phyloP scores from a whole-genome alignment of 352 stramenopile genomes.

The Globisporangium rhizosaccharum region DNA sequence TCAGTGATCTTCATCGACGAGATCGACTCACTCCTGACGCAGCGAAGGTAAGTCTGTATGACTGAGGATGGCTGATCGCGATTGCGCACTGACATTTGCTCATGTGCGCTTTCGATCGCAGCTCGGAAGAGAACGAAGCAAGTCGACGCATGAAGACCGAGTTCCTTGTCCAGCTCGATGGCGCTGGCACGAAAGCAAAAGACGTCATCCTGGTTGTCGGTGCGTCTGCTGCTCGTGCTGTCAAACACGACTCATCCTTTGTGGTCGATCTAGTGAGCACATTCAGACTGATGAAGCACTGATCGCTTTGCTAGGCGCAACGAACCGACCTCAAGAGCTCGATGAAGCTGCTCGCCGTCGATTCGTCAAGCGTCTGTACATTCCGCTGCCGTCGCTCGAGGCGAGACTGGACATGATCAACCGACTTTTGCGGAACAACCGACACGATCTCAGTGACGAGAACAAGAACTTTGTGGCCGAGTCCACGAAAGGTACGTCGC shows the following conservation, averaged over 20 bases:
- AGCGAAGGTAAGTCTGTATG: constrained; percentile 71
- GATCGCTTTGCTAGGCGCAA: constrained; percentile 69
- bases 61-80: background rate
- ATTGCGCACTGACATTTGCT: background rate
- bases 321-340: constrained; percentile 96
- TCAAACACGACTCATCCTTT: background rate
- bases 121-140: constrained; percentile 96
- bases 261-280: no score
- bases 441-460: constrained; percentile 79
- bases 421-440: constrained; percentile 92
- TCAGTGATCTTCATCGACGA: constrained; percentile 99
- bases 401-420: constrained; percentile 87
- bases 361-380: constrained; percentile 98
- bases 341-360: constrained; percentile 95
- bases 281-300: background rate
- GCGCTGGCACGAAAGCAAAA: constrained; percentile 87
- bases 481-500: constrained; percentile 59
- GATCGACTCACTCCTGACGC: constrained; percentile 97
- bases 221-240: constrained; percentile 13
- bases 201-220: constrained; percentile 89
- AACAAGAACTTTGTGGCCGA: constrained; percentile 89
- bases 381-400: constrained; percentile 90
- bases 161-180: constrained; percentile 98
- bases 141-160: constrained; percentile 98
- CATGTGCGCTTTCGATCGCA: constrained; percentile 12